Evolutionary conservation across 73 alveolate genomes (phyloP), one percentile per base, ranked within the genome.

Genomic region (Symbiodinium natans): DNA sequence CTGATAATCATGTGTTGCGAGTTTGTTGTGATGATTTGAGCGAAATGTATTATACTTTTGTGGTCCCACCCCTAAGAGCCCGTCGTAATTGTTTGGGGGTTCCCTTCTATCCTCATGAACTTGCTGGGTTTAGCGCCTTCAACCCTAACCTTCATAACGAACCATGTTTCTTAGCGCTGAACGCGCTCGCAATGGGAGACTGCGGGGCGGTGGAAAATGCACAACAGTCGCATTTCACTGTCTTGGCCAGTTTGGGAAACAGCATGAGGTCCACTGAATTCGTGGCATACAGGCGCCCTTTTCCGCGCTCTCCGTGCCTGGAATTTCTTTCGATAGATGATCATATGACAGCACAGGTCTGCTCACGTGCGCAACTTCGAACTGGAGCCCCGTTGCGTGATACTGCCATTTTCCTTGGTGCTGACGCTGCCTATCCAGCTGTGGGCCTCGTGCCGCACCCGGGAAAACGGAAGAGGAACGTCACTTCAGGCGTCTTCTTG

Each of bases 141-240:
- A 41, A 41, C 10, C 75, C 92, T 0, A 23, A 0, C 2, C 1
- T 27, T 2, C 74, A 42, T 41, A 41, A 31, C 6, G 0, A 21
- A 1, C 36, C 41, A 0, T 41, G 71, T 43, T 83, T 0, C 74
- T 83, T 0, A 42, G 75, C 33, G 59, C 59, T 46, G 59, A 46
- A 43, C 6, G 27, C 93, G 0, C 29, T 86, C 9, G 93, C 93
- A 0, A 86, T 86, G 93, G 93, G 93, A 0, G 93, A 52, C 11
- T 48, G 54, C 0, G 27, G 38, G 0, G 93, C 93, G 0, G 92
- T 83, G 10, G 92, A 83, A 36, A 11, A 21, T 0, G 92, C 92
- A 0, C 92, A 83, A 25, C 92, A 83, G 41, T 1, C 40, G 0
- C 92, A 83, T 27, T 83, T 43, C 29, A 41, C 41, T 23, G 63